Percentiles rank a stretch among this genome's conserved stretches.
Conservation (phyloP, 345 rosid species). For the Toxicodendron radicans region DNA sequence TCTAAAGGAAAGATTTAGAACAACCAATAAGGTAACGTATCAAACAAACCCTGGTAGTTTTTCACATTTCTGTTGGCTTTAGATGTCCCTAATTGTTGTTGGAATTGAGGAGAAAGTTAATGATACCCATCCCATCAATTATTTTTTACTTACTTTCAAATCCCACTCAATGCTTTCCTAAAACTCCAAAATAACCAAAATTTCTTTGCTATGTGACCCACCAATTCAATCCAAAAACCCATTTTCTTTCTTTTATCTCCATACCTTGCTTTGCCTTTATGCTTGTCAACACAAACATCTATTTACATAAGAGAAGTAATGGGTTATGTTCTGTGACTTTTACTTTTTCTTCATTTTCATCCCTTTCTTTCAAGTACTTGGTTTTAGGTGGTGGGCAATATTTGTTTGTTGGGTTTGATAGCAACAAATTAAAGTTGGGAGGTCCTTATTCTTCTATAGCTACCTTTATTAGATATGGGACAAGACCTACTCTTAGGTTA, state of each 20-base stretch:
- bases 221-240: too few relatives aligned
- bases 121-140: background rate
- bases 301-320: background rate
- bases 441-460: background rate
- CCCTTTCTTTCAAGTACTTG: background rate
- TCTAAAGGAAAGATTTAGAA: too few relatives aligned
- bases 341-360: background rate
- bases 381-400: background rate
- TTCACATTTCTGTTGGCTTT: slow-evolving; percentile 17
- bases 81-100: too few relatives aligned
- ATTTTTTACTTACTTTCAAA: background rate
- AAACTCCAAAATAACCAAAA: too few relatives aligned
- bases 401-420: slow-evolving; percentile 5
- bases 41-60: too few relatives aligned
- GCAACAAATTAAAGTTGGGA: background rate
- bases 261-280: background rate
- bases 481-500: background rate
- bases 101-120: background rate
- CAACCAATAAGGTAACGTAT: too few relatives aligned
- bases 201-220: too few relatives aligned
- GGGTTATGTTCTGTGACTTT: too few relatives aligned
- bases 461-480: background rate
- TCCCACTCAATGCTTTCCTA: background rate
- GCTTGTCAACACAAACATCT: background rate
- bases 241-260: too few relatives aligned